Base-by-base conservation (phyloP, 2,329 filamentous ascomycete species). In the Fusarium phyllophilum region DNA sequence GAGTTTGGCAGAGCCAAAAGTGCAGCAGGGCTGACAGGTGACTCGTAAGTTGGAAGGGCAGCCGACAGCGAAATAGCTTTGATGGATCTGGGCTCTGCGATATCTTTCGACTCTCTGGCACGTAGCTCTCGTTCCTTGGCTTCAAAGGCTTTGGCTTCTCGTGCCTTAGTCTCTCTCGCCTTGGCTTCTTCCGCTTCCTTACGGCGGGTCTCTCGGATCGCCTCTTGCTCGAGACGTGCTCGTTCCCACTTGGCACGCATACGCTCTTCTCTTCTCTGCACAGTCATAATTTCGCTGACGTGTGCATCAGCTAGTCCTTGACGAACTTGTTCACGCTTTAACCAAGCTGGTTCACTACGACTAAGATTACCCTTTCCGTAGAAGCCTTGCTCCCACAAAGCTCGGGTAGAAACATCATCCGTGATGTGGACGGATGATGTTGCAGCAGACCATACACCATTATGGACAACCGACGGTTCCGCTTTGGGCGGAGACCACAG, bases 331-430 rank as follows among this genome's bases (percentile, higher is more conserved):
- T 97, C 94, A 72, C 93, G 88, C 73, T 93, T 93, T 57, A 97
- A 83, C 96, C 96, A 99, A 76, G 91, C 96, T 7, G 96, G 96
- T 81, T 99, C 96, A 86, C 95, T 98, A 77, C 97, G 91, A 84
- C 95, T 98, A 66, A 98, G 85, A 77, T 87, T 96, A 49, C 96
- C 96, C 82, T 98, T 98, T 54, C 97, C 97, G 82, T 96, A 99
- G 83, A 99, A 99, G 10, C 96, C 96, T 84, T 97, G 94, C 82
- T 97, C 94, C 96, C 97, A 99, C 31, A 99, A 83, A 3, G 92
- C 94, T 62, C 93, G 88, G 71, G 97, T 92, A 8, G 94, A 92
- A 62, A 87, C 86, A 33, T 90, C 86, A 81, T 98, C 92, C 24
- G 90, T 94, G 64, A 99, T 88, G 80, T 97, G 94, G 22, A 99